Evolutionary conservation across 495 filamentous ascomycete genomes (phyloP).

Genomic region (Penicillium macrosclerotiorum): DNA sequence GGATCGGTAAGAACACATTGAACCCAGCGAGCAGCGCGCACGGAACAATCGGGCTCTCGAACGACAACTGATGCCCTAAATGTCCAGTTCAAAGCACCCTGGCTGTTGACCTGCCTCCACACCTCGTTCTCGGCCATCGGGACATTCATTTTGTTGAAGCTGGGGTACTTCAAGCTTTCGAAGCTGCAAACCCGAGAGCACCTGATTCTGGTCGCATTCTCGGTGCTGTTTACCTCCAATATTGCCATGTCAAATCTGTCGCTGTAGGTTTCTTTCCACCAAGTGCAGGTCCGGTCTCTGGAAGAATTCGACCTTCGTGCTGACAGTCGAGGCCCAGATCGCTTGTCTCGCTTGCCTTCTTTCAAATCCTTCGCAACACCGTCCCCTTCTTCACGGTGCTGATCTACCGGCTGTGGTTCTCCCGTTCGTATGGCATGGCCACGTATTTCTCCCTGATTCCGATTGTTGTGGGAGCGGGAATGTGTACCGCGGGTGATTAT

Average conservation of each 20-base stretch:
- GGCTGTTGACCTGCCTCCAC: slow-evolving; percentile 16
- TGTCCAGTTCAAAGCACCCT: slow-evolving; percentile 18
- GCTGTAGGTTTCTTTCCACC: slow-evolving; percentile 10
- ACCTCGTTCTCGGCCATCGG: slow-evolving; percentile 12
- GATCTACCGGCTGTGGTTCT: slow-evolving; percentile 18
- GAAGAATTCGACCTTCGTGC: background rate
- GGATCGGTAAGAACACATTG: slow-evolving; percentile 13
- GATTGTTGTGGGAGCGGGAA: slow-evolving; percentile 15
- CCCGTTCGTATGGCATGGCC: slow-evolving; percentile 6
- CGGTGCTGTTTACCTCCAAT: slow-evolving; percentile 16
- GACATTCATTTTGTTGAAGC: slow-evolving; percentile 11
- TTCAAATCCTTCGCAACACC: slow-evolving; percentile 20
- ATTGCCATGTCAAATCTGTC: slow-evolving; percentile 21
- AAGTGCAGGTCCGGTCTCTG: too few species aligned
- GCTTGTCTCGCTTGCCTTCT: slow-evolving; percentile 17
- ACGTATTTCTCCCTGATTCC: slow-evolving; percentile 16
- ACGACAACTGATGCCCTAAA: too few species aligned
- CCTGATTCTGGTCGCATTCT: slow-evolving; percentile 14
- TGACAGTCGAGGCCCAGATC: background rate
- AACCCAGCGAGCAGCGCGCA: too few species aligned
- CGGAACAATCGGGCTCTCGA: too few species aligned
- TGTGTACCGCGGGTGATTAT: slow-evolving; percentile 17
- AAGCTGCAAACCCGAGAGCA: slow-evolving; percentile 9
- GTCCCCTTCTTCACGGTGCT: slow-evolving; percentile 17
- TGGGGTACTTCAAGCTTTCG: slow-evolving; percentile 15